Evolutionary conservation across 225 moss, liverwort and hornwort genomes (phyloP).

Genomic region (Sphagnum contortum): DNA sequence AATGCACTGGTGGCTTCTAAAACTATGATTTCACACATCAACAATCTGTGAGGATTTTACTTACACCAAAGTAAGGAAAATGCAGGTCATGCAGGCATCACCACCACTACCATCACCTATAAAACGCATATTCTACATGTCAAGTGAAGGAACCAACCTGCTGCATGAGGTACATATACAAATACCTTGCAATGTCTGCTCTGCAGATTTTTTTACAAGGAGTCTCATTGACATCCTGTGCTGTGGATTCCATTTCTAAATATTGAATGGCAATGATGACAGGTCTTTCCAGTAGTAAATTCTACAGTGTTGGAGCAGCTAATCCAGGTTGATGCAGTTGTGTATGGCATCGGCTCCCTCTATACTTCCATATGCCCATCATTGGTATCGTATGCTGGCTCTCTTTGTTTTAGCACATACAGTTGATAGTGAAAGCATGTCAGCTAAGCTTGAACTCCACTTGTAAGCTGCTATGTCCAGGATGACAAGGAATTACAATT

Average conservation of each 20-base stretch:
- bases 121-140: slow-evolving; percentile 97
- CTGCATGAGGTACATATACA: slow-evolving; percentile 62
- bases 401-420: too few species aligned
- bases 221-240: too few species aligned
- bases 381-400: slow-evolving; percentile 38
- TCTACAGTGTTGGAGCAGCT: slow-evolving; percentile 92
- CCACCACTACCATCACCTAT: slow-evolving; percentile 73
- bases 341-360: slow-evolving; percentile 94
- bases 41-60: too few species aligned
- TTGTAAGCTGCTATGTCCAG: too few species aligned
- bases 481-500: slow-evolving; percentile 12
- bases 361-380: slow-evolving; percentile 98
- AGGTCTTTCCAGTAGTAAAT: slow-evolving; percentile 90
- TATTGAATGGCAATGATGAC: background rate
- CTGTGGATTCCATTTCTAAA: too few species aligned
- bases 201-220: too few species aligned
- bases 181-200: too few species aligned
- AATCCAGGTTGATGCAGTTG: slow-evolving; percentile 70
- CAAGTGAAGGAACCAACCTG: slow-evolving; percentile 73
- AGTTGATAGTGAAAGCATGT: too few species aligned
- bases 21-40: too few species aligned
- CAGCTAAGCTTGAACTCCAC: too few species aligned
- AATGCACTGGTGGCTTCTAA: too few species aligned
- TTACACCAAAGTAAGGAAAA: background rate
- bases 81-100: slow-evolving; percentile 42